A percentile compares a stretch with the other conserved stretches of the same genome.
These are phyloP conservation scores for Kodamaea sagamina DNA, from an alignment of 805 yeast genomes.

Conservation along the genomic window DNA sequence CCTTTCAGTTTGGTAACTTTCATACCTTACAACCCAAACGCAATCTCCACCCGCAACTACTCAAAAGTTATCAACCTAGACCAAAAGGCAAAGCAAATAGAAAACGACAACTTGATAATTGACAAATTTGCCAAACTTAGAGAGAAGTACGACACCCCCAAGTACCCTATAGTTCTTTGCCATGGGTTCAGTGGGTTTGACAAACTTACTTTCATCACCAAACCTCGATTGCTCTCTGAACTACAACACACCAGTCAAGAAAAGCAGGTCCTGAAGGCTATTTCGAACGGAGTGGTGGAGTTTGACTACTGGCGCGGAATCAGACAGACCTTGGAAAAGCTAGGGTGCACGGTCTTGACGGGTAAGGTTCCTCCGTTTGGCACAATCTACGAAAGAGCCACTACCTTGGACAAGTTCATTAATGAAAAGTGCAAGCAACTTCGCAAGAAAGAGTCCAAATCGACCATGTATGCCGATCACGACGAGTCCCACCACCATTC, in stretches of 20 bases:
- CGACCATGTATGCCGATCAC: conserved; percentile 13
- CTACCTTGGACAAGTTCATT: conserved; percentile 48
- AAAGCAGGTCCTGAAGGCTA: conserved; percentile 9
- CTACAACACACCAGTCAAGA: conserved; percentile 14
- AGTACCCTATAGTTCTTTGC: conserved; percentile 74
- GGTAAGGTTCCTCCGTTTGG: conserved; percentile 86
- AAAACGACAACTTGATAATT: conserved; percentile 24
- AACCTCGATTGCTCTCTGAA: conserved; percentile 16
- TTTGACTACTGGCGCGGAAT: conserved; percentile 86
- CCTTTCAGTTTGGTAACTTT: no score
- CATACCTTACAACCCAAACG: no score
- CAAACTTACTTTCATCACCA: conserved; percentile 29
- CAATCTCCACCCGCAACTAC: no score
- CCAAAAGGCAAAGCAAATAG: background rate
- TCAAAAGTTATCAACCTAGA: conserved; percentile 7
- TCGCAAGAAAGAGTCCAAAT: conserved; percentile 16
- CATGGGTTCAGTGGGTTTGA: conserved; percentile 90
- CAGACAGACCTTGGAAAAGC: conserved; percentile 53
- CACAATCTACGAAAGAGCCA: conserved; percentile 68
- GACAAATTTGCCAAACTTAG: conserved; percentile 32
- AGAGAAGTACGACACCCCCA: conserved; percentile 56
- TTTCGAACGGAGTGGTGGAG: conserved; percentile 15
- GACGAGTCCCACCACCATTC: background rate
- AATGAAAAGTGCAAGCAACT: conserved; percentile 26
- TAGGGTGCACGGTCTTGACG: conserved; percentile 69